These are phyloP conservation scores for Pelargonium myrrhifolium DNA, from an alignment of 441 rosid genomes.

Conservation along the genomic window DNA sequence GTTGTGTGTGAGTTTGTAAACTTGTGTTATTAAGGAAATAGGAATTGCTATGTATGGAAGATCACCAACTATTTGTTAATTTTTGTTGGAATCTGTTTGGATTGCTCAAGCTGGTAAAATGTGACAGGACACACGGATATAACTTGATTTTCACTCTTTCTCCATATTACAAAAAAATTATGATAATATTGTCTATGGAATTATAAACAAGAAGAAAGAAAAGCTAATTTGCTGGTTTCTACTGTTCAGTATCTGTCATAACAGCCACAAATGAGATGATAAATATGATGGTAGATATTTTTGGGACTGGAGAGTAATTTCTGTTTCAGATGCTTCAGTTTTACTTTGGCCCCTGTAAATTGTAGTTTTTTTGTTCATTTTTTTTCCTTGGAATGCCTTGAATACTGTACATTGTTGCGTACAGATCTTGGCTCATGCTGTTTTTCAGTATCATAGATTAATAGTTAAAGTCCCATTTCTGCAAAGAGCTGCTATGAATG, in stretches of 20 bases:
- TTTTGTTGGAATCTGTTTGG: background rate
- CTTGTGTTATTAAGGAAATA: too few species aligned
- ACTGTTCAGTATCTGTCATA: background rate
- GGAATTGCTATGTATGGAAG: background rate
- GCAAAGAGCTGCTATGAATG: background rate
- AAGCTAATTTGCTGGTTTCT: background rate
- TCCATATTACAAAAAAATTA: too few species aligned
- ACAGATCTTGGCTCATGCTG: background rate
- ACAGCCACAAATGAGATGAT: background rate
- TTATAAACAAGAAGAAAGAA: background rate
- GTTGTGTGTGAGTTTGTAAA: too few species aligned
- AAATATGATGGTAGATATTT: background rate
- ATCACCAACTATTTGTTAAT: background rate
- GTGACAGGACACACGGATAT: background rate
- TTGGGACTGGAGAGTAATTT: background rate
- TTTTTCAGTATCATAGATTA: background rate
- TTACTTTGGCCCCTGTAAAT: background rate
- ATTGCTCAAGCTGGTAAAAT: background rate
- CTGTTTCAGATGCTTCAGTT: background rate
- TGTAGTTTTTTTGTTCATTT: too few species aligned
- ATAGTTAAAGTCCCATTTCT: background rate
- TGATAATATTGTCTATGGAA: too few species aligned
- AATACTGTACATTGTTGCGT: background rate
- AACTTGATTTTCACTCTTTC: background rate
- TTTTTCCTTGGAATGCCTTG: background rate